Evolutionary conservation across 345 rosid genomes (phyloP), one percentile per base, ranked within the genome.

Genomic region (Microcos paniculata): DNA sequence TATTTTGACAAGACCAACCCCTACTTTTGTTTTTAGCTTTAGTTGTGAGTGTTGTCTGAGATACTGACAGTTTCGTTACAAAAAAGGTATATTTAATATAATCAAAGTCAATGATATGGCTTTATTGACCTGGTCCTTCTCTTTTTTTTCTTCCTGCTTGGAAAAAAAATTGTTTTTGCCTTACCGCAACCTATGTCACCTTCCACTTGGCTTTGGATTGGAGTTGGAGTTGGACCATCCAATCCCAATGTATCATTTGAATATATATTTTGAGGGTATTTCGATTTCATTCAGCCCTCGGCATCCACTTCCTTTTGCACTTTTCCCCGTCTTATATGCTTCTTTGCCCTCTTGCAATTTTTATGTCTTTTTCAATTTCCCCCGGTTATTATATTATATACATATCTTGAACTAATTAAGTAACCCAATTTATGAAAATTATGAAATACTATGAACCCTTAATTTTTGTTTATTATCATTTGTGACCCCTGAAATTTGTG

Each of bases 61-160:
- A 11, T 14, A 23, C 69, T 38, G 71, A 67, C 55, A 46, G 8
- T 67, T 67, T 67, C 71, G 71, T 46, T 46, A 26, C 19, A 1
- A 11, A 11, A 46, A 67, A 26, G 11, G n/a, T 9, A 9, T 33
- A 62, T 21, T 19, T 38, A 38, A 0, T 0, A 38, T 10, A 38
- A 38, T n/a, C 6, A 7, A 67, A 46, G 71, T 67, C 56, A 67
- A 46, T 63, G 48, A 63, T 38, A 63, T 11, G 69, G n/a, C 69
- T 19, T 24, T 26, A 21, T 8, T 45, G 14, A 63, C 69, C 38
- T 63, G 28, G 26, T 15, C 6, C 4, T 55, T 10, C 7, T 7
- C 4, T 16, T 6, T 1, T 3, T 56, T 23, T 61, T 35, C 40
- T 35, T 35, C 6, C 6, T 35, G 6, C 6, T 35, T 35, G 40